These are phyloP conservation scores for Myxozyma nipponensis DNA, from an alignment of 805 yeast genomes.

Conservation along the genomic window DNA sequence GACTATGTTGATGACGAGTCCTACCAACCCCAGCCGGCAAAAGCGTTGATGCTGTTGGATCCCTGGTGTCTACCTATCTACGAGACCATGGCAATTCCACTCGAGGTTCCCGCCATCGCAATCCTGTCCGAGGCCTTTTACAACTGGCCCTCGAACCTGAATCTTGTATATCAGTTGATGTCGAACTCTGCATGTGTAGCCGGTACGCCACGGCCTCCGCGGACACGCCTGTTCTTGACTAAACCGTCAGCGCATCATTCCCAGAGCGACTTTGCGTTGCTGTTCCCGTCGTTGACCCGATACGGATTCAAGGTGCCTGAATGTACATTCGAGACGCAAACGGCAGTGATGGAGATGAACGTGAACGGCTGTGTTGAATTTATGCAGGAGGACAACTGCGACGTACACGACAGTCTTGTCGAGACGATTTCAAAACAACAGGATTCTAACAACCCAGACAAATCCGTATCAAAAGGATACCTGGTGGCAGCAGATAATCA, in stretches of 20 bases:
- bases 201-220: slow-evolving; percentile 5
- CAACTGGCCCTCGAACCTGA: slow-evolving; percentile 21
- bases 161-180: slow-evolving; percentile 20
- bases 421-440: slow-evolving; percentile 13
- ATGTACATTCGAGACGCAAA: slow-evolving; percentile 23
- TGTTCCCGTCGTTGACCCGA: slow-evolving; percentile 25
- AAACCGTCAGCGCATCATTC: slow-evolving; percentile 28
- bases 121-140: slow-evolving; percentile 27
- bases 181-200: slow-evolving; percentile 14
- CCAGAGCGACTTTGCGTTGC: slow-evolving; percentile 28
- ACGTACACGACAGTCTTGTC: slow-evolving; percentile 13
- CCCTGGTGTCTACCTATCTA: slow-evolving; percentile 29
- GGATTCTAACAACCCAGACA: background rate
- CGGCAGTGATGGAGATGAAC: slow-evolving; percentile 26
- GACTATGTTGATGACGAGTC: slow-evolving; percentile 6
- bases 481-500: slow-evolving; percentile 14
- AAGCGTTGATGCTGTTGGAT: slow-evolving; percentile 22
- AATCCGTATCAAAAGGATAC: slow-evolving; percentile 7
- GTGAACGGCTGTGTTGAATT: slow-evolving; percentile 24
- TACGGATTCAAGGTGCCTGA: slow-evolving; percentile 21
- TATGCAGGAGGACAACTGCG: slow-evolving; percentile 8
- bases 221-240: slow-evolving; percentile 15
- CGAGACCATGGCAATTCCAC: slow-evolving; percentile 17
- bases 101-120: slow-evolving; percentile 20
- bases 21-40: slow-evolving; percentile 12